These are phyloP conservation scores for Coniochaeta sp. DNA, from an alignment of 2,329 filamentous ascomycete genomes.

Conservation along the genomic window DNA sequence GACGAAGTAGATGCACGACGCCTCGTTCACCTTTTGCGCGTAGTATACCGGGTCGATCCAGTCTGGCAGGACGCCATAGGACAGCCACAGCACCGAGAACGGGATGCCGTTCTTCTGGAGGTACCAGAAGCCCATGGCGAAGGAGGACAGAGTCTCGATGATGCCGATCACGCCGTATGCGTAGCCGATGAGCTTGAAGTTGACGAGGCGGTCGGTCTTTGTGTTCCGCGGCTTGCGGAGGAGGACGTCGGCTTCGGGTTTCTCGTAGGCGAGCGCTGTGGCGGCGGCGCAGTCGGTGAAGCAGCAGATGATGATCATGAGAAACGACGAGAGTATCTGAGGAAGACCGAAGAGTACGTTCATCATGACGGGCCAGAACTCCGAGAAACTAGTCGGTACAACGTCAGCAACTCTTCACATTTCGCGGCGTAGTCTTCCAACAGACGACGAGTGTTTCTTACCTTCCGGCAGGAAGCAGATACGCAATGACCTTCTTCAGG, in stretches of 20 bases:
- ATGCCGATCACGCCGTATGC: constrained; percentile 66
- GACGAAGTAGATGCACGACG: constrained; percentile 71
- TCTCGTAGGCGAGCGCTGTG: constrained; percentile 68
- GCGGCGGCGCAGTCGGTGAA: constrained; percentile 73
- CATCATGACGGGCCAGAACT: constrained; percentile 70
- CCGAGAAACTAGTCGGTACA: constrained; percentile 28
- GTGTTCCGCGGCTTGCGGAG: constrained; percentile 60
- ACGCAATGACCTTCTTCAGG: constrained; percentile 69
- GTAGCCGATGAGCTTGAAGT: constrained; percentile 65
- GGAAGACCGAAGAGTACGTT: constrained; percentile 67
- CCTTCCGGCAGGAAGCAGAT: constrained; percentile 60
- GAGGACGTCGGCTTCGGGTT: constrained; percentile 69
- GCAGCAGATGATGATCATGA: constrained; percentile 66
- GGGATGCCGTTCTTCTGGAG: constrained; percentile 54
- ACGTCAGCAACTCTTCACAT: too few relatives aligned
- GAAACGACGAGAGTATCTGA: constrained; percentile 64
- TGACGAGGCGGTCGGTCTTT: constrained; percentile 64
- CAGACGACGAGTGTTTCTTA: too few relatives aligned
- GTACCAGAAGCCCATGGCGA: constrained; percentile 63
- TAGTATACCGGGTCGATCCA: constrained; percentile 28
- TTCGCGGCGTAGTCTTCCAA: too few relatives aligned
- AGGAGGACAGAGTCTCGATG: constrained; percentile 51
- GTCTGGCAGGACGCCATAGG: constrained; percentile 39
- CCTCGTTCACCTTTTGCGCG: constrained; percentile 49
- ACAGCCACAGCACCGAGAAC: constrained; percentile 61